Base-by-base conservation (phyloP, 805 yeast species). In the Saccharomyces mikatae region DNA sequence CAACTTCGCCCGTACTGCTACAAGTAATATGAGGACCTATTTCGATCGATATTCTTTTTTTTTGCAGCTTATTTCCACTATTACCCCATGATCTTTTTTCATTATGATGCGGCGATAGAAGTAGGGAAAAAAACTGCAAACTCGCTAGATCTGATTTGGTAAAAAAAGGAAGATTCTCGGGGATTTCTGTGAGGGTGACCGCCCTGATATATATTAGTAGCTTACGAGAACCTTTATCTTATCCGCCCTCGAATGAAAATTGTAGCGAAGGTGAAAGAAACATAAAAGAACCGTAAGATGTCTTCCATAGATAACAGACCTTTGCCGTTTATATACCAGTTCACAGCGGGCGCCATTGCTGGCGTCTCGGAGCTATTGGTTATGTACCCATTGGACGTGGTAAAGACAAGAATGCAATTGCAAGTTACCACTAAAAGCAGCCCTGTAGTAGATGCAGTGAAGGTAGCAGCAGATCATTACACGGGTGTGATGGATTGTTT, bases 371-470 rank as follows among this genome's bases (percentile, higher is more conserved):
- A 94, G 75, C 87, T 91, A 70, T 76, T 90, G 64, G 89, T 88
- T 60, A 90, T 91, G 97, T 91, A 91, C 69, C 99, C 99, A 47
- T 76, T 92, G 67, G 99, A 92, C 71, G 96, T 94, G 59, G 96
- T 94, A 67, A 92, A 92, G 78, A 92, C 99, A 31, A 81, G 98
- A 73, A 91, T 91, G 75, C 97, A 92, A 73, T 79, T 92, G 66
- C 91, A 86, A 71, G 89, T 86, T 26, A 49, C 53, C 32, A 44
- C 44, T 17, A 51, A 57, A 6, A 46, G 22, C 13, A 17, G 10
- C 5, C 24, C 53, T 76, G 79, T 50, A 21, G 52, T 49, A 13
- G 68, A 71, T 24, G 70, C 67, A 51, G 48, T 46, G 9, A 53
- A 44, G 27, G 65, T 69, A 27, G 72, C 71, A 13, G 60, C 54